A percentile compares a stretch with the other conserved stretches of the same genome.
phyloP scores from a whole-genome alignment of 805 yeast species.

The Candida andamanensis region DNA sequence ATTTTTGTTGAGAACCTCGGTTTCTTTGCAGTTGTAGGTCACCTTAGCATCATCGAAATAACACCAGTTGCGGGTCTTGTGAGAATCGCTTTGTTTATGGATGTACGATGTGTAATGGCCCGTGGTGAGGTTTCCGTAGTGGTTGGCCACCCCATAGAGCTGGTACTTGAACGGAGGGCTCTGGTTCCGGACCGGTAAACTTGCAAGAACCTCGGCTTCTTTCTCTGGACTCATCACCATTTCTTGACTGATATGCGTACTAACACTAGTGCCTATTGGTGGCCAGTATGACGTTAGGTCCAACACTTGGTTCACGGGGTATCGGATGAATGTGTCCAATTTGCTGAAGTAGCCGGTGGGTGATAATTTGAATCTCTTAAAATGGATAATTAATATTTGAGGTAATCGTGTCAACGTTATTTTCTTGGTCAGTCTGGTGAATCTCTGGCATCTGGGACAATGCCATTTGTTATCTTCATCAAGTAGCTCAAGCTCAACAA shows the following conservation, averaged over 20 bases:
- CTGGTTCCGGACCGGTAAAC: slow-evolving; percentile 67
- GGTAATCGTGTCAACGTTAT: slow-evolving; percentile 77
- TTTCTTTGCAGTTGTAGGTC: slow-evolving; percentile 43
- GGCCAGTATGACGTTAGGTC: slow-evolving; percentile 78
- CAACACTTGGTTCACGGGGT: slow-evolving; percentile 53
- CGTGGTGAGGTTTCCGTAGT: slow-evolving; percentile 73
- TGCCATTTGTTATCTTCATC: slow-evolving; percentile 80
- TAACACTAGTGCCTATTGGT: slow-evolving; percentile 26
- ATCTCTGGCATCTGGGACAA: slow-evolving; percentile 69
- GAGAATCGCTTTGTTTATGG: slow-evolving; percentile 44
- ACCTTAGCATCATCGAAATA: slow-evolving; percentile 76
- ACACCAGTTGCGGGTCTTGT: slow-evolving; percentile 61
- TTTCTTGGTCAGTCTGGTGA: slow-evolving; percentile 61
- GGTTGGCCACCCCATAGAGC: slow-evolving; percentile 78
- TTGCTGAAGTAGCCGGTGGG: slow-evolving; percentile 48
- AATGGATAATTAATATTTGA: slow-evolving; percentile 69
- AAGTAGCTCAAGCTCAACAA: slow-evolving; percentile 67
- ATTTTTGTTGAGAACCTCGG: slow-evolving; percentile 59
- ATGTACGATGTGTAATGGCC: slow-evolving; percentile 90
- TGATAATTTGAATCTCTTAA: slow-evolving; percentile 65
- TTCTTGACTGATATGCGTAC: slow-evolving; percentile 8
- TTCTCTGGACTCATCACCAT: slow-evolving; percentile 28
- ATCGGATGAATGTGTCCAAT: slow-evolving; percentile 59
- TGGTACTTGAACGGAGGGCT: slow-evolving; percentile 73
- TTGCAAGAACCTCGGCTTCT: slow-evolving; percentile 41